Conservation (phyloP, 2,329 filamentous ascomycete genomes). For the Arthrobotrys musiformis region DNA sequence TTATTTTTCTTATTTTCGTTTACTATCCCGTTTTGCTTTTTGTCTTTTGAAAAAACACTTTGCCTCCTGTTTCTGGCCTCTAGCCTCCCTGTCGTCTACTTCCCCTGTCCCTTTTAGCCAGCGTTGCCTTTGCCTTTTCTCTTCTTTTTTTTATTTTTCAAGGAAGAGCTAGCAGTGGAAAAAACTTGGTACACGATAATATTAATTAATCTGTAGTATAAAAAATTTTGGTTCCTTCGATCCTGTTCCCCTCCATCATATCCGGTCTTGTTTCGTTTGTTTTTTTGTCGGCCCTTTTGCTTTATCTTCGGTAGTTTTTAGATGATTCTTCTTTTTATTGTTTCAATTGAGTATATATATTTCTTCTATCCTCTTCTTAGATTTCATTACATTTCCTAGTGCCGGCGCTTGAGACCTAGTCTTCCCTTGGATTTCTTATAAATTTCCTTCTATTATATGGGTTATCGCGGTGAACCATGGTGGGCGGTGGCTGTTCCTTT, state of each 20-base stretch:
- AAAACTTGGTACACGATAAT: constrained; percentile 13
- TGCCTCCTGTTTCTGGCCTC: too few species aligned
- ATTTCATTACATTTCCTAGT: background rate
- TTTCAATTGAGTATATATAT: background rate
- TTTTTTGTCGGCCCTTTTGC: background rate
- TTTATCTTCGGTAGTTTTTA: background rate
- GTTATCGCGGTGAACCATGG: too few species aligned
- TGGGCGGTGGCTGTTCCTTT: too few species aligned
- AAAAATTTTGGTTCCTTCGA: constrained; percentile 20
- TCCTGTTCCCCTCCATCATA: background rate
- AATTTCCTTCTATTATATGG: background rate
- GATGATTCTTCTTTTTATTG: background rate
- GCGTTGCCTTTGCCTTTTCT: constrained; percentile 9
- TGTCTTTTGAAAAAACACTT: too few species aligned
- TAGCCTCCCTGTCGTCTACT: background rate
- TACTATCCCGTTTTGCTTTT: background rate
- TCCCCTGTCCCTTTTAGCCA: constrained; percentile 7
- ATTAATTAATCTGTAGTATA: constrained; percentile 46
- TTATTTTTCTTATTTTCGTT: background rate
- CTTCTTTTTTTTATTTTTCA: background rate
- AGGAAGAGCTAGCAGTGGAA: background rate
- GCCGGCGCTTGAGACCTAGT: too few species aligned
- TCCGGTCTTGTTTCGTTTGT: background rate
- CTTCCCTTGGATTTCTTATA: too few species aligned
- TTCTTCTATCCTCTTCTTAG: background rate